Evolutionary conservation across 2,329 filamentous ascomycete genomes (phyloP), one percentile per base, ranked within the genome.

Genomic region (Fusarium solani-melongenae): DNA sequence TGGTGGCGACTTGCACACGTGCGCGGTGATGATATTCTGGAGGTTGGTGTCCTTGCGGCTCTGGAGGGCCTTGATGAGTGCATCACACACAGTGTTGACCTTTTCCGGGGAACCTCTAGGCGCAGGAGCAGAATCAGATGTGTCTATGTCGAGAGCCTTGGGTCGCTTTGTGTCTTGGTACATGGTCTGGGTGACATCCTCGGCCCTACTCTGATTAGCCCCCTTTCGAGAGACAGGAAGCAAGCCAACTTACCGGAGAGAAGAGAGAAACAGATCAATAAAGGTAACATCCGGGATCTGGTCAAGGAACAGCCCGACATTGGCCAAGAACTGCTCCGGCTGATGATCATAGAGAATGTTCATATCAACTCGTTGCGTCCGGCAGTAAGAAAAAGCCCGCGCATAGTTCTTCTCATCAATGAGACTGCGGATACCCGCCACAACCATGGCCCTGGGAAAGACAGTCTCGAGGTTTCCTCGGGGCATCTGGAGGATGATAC

Each of bases 381-480:
- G 91, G 80, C 96, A 98, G 71, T 94, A 92, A 24, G 93, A 86
- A 80, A 98, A 99, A 0, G 96, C 96, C 60, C 90, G 90, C 57
- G 89, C 90, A 79, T 98, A 99, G 77, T 96, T 91, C 80, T 93
- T 93, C 34, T 89, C 86, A 62, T 95, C 92, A 60, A 99, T 94
- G 60, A 93, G 90, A 58, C 90, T 89, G 56, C 96, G 90, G 64
- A 99, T 97, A 29, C 95, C 95, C 2, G 95, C 94, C 57, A 99
- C 87, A 1, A 99, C 96, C 83, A 99, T 92, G 15, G 96, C 96
- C 68, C 96, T 90, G 17, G 96, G 96, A 79, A 92, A 98, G 58
- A 98, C 95, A 0, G 96, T 98, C 83, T 99, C 96, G 2, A 98
- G 85, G 76, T 99, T 99, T 22, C 96, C 96, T 77, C 96, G 89